Conservation (phyloP, 805 yeast species). For the Zygoascus ofunaensis region DNA sequence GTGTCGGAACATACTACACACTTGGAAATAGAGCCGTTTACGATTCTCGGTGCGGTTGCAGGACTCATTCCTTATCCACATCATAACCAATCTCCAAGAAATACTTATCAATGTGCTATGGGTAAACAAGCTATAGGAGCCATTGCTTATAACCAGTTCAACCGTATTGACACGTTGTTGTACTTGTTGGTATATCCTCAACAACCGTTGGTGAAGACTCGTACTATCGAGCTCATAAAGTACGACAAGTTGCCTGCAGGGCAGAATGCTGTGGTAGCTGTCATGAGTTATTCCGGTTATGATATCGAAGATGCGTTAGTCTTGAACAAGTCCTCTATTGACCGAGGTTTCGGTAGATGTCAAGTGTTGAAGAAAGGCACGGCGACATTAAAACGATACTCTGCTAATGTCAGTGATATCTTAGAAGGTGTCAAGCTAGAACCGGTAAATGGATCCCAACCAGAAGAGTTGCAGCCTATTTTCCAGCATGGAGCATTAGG, state of each 20-base stretch:
- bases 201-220: slow-evolving; percentile 98
- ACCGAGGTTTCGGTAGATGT: slow-evolving; percentile 96
- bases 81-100: slow-evolving; percentile 97
- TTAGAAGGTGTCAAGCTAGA: slow-evolving; percentile 87
- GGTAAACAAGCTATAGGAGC: slow-evolving; percentile 99
- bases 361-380: slow-evolving; percentile 92
- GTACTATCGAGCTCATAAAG: slow-evolving; percentile 88
- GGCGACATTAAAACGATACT: slow-evolving; percentile 78
- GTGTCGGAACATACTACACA: slow-evolving; percentile 61
- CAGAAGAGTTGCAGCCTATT: slow-evolving; percentile 43
- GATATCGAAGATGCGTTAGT: slow-evolving; percentile 99
- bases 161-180: slow-evolving; percentile 86
- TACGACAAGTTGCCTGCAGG: slow-evolving; percentile 98
- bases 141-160: slow-evolving; percentile 92
- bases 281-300: slow-evolving; percentile 97
- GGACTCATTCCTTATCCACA: slow-evolving; percentile 89
- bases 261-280: slow-evolving; percentile 97
- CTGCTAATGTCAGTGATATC: slow-evolving; percentile 87
- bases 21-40: slow-evolving; percentile 91
- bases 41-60: slow-evolving; percentile 86
- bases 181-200: slow-evolving; percentile 98
- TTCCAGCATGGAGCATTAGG: slow-evolving; percentile 83
- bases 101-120: slow-evolving; percentile 99
- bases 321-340: slow-evolving; percentile 85
- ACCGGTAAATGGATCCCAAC: slow-evolving; percentile 7